Conservation (phyloP, 441 rosid genomes). For the Syzygium syzygioides region DNA sequence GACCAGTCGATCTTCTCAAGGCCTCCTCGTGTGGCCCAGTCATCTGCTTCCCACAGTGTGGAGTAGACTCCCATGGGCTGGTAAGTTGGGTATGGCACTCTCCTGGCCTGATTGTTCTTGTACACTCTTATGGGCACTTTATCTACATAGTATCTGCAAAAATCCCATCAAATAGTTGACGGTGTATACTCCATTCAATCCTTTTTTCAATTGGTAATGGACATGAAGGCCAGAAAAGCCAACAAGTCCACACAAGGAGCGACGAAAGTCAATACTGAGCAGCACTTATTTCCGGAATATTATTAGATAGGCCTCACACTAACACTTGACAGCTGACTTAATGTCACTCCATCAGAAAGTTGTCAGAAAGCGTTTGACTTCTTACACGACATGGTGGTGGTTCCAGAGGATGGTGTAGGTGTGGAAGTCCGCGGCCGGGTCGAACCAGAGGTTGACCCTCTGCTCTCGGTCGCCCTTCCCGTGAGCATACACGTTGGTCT, state of each 20-base stretch:
- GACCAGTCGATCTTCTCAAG: slow-evolving; percentile 61
- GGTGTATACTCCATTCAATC: neutral
- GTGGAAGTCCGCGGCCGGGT: slow-evolving; percentile 52
- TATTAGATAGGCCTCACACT: neutral
- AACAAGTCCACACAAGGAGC: neutral
- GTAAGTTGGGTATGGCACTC: slow-evolving; percentile 33
- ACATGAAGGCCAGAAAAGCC: neutral
- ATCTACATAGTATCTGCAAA: slow-evolving; percentile 49
- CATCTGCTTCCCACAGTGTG: slow-evolving; percentile 68
- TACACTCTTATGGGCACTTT: slow-evolving; percentile 54
- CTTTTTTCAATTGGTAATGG: neutral
- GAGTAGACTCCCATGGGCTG: slow-evolving; percentile 69
- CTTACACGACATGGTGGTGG: slow-evolving; percentile 55
- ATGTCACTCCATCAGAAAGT: neutral
- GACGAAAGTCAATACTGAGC: neutral
- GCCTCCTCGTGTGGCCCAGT: slow-evolving; percentile 75
- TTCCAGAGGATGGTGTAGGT: slow-evolving; percentile 48
- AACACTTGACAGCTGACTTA: neutral
- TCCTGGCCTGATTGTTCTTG: slow-evolving; percentile 48
- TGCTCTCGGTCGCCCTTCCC: slow-evolving; percentile 64
- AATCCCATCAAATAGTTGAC: neutral
- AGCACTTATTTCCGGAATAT: neutral
- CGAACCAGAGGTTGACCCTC: slow-evolving; percentile 70
- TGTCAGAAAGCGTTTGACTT: neutral
- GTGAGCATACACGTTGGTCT: slow-evolving; percentile 54